Evolutionary conservation across 192 early-diverging fungal species (phyloP).

Genomic region (Linnemannia schmuckeri): DNA sequence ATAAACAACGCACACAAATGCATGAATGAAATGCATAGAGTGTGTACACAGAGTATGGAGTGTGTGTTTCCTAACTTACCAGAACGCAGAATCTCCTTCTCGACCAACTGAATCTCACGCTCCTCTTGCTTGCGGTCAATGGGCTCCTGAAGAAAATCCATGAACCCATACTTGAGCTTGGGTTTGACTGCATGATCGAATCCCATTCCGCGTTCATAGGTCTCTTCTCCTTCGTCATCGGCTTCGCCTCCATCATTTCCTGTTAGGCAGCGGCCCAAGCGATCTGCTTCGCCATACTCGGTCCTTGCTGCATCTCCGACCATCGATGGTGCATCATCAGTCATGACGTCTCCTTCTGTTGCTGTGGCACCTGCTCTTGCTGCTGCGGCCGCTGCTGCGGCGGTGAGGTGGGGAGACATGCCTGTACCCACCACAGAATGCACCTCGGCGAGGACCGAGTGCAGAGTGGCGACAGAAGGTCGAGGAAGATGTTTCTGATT

Average conservation of each 20-base stretch:
- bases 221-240: background rate
- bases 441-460: slow-evolving; percentile 38
- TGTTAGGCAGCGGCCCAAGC: background rate
- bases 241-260: background rate
- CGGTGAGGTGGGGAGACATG: background rate
- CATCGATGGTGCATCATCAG: background rate
- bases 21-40: background rate
- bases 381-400: background rate
- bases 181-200: background rate
- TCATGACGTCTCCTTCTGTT: background rate
- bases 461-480: slow-evolving; percentile 28
- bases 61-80: slow-evolving; percentile 3
- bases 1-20: background rate
- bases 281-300: background rate
- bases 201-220: background rate
- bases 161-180: slow-evolving; percentile 2
- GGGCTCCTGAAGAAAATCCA: slow-evolving; percentile 19
- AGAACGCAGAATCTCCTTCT: slow-evolving; percentile 43
- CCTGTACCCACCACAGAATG: background rate
- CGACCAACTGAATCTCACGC: slow-evolving; percentile 37
- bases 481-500: slow-evolving; percentile 10
- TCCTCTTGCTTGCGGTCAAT: slow-evolving; percentile 22
- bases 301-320: background rate
- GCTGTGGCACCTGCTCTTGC: too few relatives aligned
- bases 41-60: background rate